These are phyloP conservation scores for Schwanniomyces vanrijiae DNA, from an alignment of 805 yeast genomes.

Conservation along the genomic window DNA sequence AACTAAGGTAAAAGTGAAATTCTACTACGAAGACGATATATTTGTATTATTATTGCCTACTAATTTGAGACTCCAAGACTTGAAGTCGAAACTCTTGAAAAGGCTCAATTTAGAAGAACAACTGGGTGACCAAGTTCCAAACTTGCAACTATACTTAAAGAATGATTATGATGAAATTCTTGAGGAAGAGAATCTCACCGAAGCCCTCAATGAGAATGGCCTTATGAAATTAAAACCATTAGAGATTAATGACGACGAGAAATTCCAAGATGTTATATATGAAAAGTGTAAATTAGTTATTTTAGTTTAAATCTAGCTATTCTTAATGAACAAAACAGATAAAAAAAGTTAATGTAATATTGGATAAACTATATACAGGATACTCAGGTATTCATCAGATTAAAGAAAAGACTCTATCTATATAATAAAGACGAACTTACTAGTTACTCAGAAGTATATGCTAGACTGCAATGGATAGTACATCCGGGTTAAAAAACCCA, in stretches of 20 bases:
- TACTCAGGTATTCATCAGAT: too few species aligned
- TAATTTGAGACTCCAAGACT: constrained; percentile 46
- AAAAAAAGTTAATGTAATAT: too few species aligned
- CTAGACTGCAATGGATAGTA: background rate
- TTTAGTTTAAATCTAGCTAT: constrained; percentile 6
- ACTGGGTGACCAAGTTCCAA: constrained; percentile 13
- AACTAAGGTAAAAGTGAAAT: constrained; percentile 61
- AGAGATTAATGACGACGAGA: constrained; percentile 40
- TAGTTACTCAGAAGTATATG: background rate
- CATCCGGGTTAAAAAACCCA: background rate
- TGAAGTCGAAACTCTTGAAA: constrained; percentile 51
- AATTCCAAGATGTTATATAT: constrained; percentile 38
- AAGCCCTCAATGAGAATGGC: constrained; percentile 26
- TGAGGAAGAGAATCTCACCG: constrained; percentile 28
- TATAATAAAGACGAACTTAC: background rate
- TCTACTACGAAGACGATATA: constrained; percentile 77
- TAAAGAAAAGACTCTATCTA: too few species aligned
- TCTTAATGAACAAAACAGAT: background rate
- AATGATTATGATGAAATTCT: constrained; percentile 42
- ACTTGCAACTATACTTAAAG: constrained; percentile 37
- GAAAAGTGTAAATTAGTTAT: constrained; percentile 46
- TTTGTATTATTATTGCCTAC: constrained; percentile 65
- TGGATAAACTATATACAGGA: background rate
- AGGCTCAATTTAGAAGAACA: constrained; percentile 41
- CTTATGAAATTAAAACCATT: constrained; percentile 26